Evolutionary conservation across 1,284 basidiomycete species (phyloP).

Genomic region (Butyriboletus regius): DNA sequence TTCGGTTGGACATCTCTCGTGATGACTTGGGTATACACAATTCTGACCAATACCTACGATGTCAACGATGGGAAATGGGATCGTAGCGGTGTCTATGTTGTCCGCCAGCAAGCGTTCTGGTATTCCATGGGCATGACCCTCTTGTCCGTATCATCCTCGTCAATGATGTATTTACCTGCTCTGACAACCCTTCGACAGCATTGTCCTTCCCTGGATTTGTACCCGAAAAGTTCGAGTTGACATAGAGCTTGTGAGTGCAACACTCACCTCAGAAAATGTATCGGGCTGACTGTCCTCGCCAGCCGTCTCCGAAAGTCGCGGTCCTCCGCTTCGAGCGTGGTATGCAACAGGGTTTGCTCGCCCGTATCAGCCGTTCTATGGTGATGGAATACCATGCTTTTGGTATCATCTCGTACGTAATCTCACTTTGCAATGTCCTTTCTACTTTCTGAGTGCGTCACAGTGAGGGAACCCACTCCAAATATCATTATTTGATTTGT

Average conservation of each 20-base stretch:
- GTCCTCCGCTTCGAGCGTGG: slow-evolving; percentile 54
- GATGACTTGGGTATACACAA: slow-evolving; percentile 60
- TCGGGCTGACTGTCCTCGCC: slow-evolving; percentile 6
- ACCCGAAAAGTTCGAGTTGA: slow-evolving; percentile 66
- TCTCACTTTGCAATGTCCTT: neutral
- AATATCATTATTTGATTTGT: slow-evolving; percentile 69
- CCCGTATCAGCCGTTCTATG: slow-evolving; percentile 48
- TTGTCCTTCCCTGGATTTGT: slow-evolving; percentile 68
- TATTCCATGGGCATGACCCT: slow-evolving; percentile 64
- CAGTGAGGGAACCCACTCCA: slow-evolving; percentile 61
- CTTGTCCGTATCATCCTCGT: slow-evolving; percentile 44
- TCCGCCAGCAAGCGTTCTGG: slow-evolving; percentile 69
- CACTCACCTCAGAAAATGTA: neutral
- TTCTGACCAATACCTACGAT: slow-evolving; percentile 58
- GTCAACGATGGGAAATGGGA: slow-evolving; percentile 49
- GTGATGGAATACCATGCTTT: slow-evolving; percentile 61
- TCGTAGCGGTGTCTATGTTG: slow-evolving; percentile 45
- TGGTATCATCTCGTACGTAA: slow-evolving; percentile 48
- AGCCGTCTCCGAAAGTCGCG: slow-evolving; percentile 57
- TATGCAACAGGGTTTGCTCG: slow-evolving; percentile 58
- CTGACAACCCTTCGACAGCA: slow-evolving; percentile 35
- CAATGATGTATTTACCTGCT: neutral
- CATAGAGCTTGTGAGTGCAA: slow-evolving; percentile 57
- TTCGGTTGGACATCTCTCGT: slow-evolving; percentile 62
- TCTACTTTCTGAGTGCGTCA: slow-evolving; percentile 12